These are phyloP conservation scores for Fusarium kyushuense DNA, from an alignment of 2,329 filamentous ascomycete genomes.

Conservation along the genomic window DNA sequence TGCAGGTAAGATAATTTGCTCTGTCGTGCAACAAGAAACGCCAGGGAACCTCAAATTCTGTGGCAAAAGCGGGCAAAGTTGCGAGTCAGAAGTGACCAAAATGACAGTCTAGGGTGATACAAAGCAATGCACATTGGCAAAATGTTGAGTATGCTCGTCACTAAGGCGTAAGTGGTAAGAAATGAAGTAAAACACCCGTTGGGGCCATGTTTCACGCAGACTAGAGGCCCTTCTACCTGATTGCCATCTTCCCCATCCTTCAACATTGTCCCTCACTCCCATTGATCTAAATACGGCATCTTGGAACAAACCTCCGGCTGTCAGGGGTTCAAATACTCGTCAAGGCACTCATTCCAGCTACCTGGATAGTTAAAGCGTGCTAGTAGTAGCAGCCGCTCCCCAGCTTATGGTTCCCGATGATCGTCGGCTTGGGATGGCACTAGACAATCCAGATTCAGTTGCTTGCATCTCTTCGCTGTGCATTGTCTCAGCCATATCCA, in stretches of 20 bases:
- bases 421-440: not conserved
- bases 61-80: not conserved
- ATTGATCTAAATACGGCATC: not conserved
- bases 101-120: not conserved
- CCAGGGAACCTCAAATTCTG: not conserved
- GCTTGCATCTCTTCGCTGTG: not conserved
- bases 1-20: not conserved
- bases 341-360: constrained; percentile 3
- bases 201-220: not conserved
- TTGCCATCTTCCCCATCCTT: not conserved
- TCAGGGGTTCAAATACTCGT: not conserved
- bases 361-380: not conserved
- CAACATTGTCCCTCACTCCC: not conserved
- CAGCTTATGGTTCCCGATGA: not conserved
- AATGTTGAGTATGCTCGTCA: not conserved
- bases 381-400: not conserved
- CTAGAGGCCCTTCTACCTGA: not conserved
- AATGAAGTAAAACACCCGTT: not conserved
- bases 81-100: not conserved
- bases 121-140: not conserved
- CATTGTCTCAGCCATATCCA: constrained; percentile 3
- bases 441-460: not conserved
- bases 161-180: not conserved
- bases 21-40: not conserved
- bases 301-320: not conserved